Conservation (phyloP, 2,329 filamentous ascomycete species). For the Geosmithia morbida region DNA sequence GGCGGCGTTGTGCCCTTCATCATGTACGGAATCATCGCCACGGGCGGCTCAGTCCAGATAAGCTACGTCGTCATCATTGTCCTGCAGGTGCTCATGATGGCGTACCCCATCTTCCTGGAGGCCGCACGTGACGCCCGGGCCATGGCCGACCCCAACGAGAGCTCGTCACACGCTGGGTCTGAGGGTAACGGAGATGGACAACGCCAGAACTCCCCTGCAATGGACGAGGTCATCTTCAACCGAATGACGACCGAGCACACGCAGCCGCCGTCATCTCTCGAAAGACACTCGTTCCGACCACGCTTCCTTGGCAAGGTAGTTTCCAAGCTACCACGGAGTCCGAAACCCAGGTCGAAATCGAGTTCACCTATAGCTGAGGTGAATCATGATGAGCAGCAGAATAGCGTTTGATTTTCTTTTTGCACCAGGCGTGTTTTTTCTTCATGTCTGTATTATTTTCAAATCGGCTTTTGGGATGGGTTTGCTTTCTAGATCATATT, state of each 20-base stretch:
- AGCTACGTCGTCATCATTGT: constrained; percentile 50
- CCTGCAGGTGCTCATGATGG: constrained; percentile 28
- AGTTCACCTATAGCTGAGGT: background rate
- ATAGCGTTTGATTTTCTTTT: background rate
- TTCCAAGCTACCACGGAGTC: background rate
- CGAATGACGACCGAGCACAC: background rate
- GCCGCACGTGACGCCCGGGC: constrained; percentile 28
- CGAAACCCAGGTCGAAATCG: background rate
- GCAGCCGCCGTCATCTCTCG: background rate
- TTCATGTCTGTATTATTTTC: background rate
- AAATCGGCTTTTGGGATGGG: background rate
- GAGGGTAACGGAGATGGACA: background rate
- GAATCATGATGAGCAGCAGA: background rate
- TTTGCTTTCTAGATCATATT: background rate
- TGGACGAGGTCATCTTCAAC: background rate
- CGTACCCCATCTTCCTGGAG: constrained; percentile 35
- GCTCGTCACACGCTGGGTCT: background rate
- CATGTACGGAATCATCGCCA: constrained; percentile 50
- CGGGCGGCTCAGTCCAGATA: constrained; percentile 44
- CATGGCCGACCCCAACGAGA: constrained; percentile 18
- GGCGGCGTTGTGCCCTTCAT: constrained; percentile 64
- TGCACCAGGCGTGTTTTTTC: too few species aligned
- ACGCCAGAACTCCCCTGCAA: background rate
- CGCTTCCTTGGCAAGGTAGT: background rate
- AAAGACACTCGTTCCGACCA: background rate